These are phyloP conservation scores for Tephrocybe sp. DNA, from an alignment of 768 basidiomycete genomes.

Conservation along the genomic window DNA sequence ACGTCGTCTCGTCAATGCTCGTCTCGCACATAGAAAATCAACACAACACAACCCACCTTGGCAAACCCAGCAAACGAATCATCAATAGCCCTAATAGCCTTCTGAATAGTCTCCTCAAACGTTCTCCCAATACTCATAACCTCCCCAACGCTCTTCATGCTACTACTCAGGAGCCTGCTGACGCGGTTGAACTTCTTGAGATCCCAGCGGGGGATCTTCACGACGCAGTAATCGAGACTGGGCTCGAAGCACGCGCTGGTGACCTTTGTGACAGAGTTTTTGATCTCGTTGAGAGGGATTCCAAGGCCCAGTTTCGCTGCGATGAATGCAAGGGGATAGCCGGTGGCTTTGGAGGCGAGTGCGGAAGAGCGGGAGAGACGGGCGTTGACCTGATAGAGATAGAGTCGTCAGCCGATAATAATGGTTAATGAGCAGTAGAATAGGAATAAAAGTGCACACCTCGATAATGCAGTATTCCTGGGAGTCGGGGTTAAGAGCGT, in stretches of 20 bases:
- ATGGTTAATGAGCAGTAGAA: not conserved
- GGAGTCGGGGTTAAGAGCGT: conserved; percentile 92
- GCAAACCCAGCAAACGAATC: conserved; percentile 93
- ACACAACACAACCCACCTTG: conserved; percentile 53
- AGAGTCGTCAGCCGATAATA: too few species aligned
- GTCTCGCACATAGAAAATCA: not conserved
- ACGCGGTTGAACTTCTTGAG: conserved; percentile 97
- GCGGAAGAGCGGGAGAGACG: conserved; percentile 97
- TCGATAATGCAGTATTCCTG: conserved; percentile 99
- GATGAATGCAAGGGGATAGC: conserved; percentile 97
- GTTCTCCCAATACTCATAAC: conserved; percentile 99
- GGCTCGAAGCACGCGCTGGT: conserved; percentile 99
- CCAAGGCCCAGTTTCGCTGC: conserved; percentile 97
- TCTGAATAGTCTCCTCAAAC: conserved; percentile 98
- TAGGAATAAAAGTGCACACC: conserved; percentile 32
- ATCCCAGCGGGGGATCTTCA: conserved; percentile 99
- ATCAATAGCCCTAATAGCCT: conserved; percentile 95
- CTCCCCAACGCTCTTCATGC: conserved; percentile 99
- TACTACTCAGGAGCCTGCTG: conserved; percentile 84
- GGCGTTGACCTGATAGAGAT: conserved; percentile 89
- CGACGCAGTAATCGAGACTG: conserved; percentile 93
- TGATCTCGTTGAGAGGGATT: conserved; percentile 96
- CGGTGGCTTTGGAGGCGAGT: conserved; percentile 96
- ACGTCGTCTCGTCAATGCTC: conserved; percentile 2
- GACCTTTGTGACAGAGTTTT: conserved; percentile 95